Conservation (phyloP, 2,329 filamentous ascomycete species). For the Thielaviopsis punctulata region DNA sequence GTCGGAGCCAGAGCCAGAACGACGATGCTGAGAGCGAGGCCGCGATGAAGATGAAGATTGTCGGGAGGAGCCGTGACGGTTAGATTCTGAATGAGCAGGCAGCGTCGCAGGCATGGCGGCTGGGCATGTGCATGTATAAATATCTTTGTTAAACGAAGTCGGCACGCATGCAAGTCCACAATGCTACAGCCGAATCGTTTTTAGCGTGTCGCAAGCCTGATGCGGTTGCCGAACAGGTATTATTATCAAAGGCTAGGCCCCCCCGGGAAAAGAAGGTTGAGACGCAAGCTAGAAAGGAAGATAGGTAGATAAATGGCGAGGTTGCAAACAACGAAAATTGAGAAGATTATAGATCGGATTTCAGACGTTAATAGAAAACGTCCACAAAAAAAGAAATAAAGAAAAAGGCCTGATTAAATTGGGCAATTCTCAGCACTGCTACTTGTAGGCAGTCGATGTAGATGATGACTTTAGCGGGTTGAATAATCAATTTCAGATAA, state of each 20-base stretch:
- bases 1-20: conserved; percentile 10
- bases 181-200: neutral
- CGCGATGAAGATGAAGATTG: conserved; percentile 8
- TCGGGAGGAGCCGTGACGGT: conserved; percentile 9
- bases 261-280: neutral
- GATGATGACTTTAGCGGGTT: neutral
- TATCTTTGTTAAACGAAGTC: neutral
- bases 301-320: neutral
- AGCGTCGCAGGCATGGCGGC: conserved; percentile 11
- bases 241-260: neutral
- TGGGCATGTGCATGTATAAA: neutral
- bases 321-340: no score
- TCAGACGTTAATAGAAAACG: no score
- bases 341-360: no score
- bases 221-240: neutral
- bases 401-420: no score
- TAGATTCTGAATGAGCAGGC: conserved; percentile 10
- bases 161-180: neutral
- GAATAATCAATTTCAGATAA: neutral
- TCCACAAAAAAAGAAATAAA: neutral
- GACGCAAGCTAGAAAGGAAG: neutral
- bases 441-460: neutral
- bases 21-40: conserved; percentile 10
- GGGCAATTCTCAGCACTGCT: no score
- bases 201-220: neutral